Conservation (phyloP, 495 filamentous ascomycete genomes). For the Penicillium waksmanii region DNA sequence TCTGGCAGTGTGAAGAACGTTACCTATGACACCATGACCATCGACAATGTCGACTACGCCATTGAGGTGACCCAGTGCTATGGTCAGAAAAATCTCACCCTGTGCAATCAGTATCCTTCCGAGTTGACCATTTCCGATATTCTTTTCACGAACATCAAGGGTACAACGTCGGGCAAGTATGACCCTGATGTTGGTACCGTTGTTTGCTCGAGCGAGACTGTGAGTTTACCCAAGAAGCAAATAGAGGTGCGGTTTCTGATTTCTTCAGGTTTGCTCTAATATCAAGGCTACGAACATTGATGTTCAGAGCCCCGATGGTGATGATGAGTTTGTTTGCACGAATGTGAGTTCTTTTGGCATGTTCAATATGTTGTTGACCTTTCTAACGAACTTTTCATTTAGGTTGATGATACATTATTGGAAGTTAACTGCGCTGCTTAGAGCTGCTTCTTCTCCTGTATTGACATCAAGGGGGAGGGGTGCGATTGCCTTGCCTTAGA, state of each 20-base stretch:
- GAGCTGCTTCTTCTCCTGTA: background rate
- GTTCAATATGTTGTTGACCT: background rate
- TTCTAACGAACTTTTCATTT: background rate
- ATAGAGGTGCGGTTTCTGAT: background rate
- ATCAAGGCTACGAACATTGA: slow-evolving; percentile 56
- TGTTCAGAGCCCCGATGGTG: slow-evolving; percentile 55
- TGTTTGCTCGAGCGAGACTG: slow-evolving; percentile 58
- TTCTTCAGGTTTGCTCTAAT: slow-evolving; percentile 50
- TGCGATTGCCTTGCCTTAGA: background rate
- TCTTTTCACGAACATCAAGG: slow-evolving; percentile 56
- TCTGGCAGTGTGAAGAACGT: slow-evolving; percentile 57
- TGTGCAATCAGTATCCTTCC: slow-evolving; percentile 53
- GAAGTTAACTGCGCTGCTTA: slow-evolving; percentile 46
- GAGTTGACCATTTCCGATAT: slow-evolving; percentile 61
- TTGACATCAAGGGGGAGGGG: background rate
- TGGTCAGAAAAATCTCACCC: slow-evolving; percentile 62
- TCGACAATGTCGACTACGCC: slow-evolving; percentile 64
- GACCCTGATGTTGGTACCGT: slow-evolving; percentile 57
- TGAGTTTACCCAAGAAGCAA: slow-evolving; percentile 21
- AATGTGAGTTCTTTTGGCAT: slow-evolving; percentile 44
- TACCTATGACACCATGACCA: slow-evolving; percentile 58
- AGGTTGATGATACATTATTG: slow-evolving; percentile 43
- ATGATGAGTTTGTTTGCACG: slow-evolving; percentile 53
- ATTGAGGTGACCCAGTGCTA: slow-evolving; percentile 71
- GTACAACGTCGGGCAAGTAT: slow-evolving; percentile 55